phyloP scores from a whole-genome alignment of 345 rosid genomes.

The Corymbia maculata region DNA sequence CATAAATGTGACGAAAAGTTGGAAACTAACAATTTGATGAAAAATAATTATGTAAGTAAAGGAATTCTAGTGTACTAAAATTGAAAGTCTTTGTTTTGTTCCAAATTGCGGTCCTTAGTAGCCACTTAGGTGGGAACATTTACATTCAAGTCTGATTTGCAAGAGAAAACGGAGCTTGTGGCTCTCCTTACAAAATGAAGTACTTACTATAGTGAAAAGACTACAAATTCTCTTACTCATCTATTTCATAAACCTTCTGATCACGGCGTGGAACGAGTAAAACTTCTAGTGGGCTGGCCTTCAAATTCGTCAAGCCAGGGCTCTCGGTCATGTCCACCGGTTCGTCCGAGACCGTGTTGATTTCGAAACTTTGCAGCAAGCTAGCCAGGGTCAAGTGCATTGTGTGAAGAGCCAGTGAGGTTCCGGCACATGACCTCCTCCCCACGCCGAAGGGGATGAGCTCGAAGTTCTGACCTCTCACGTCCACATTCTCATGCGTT shows the following conservation, averaged over 20 bases:
- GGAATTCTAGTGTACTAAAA: neutral
- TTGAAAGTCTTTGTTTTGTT: neutral
- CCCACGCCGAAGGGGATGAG: constrained; percentile 24
- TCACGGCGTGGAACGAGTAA: constrained; percentile 15
- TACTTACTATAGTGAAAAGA: neutral
- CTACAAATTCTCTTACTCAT: neutral
- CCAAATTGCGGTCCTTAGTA: neutral
- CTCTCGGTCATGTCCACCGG: constrained; percentile 16
- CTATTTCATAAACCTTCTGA: neutral
- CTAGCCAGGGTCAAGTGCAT: neutral
- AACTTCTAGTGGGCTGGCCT: constrained; percentile 33
- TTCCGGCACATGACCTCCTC: constrained; percentile 24
- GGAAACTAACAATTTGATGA: neutral
- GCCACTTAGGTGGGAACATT: neutral
- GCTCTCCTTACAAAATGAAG: neutral
- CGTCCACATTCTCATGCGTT: neutral
- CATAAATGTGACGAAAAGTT: neutral
- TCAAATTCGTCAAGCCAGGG: constrained; percentile 15
- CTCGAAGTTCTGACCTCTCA: constrained; percentile 22
- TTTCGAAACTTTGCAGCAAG: neutral
- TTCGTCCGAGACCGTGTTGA: neutral
- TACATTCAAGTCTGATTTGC: neutral
- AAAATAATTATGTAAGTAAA: neutral
- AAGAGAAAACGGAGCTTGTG: neutral
- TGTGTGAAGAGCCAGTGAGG: neutral